These are phyloP conservation scores for Silybum marianum DNA, from an alignment of 129 eudicot genomes.

Conservation along the genomic window DNA sequence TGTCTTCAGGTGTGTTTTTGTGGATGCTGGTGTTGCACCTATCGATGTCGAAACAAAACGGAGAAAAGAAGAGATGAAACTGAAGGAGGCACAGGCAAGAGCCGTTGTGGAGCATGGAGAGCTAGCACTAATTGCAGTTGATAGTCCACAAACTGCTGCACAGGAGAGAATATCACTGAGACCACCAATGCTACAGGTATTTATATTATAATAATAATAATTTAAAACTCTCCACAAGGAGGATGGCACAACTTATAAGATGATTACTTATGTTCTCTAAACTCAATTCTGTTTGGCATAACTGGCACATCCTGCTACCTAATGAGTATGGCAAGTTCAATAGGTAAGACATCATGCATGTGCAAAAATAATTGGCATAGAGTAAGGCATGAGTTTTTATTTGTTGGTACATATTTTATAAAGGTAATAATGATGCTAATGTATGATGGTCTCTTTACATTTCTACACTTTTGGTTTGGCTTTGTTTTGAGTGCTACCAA, in stretches of 20 bases:
- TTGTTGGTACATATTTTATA: background rate
- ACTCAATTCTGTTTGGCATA: background rate
- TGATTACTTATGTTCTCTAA: background rate
- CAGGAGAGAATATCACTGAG: constrained; percentile 85
- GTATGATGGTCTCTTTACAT: background rate
- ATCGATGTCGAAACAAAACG: constrained; percentile 84
- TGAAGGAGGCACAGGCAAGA: constrained; percentile 74
- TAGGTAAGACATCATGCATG: constrained; percentile 10
- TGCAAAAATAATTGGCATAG: background rate
- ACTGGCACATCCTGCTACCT: constrained; percentile 5
- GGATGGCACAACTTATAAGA: constrained; percentile 15
- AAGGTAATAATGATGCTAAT: background rate
- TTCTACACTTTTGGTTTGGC: background rate
- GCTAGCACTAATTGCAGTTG: constrained; percentile 88
- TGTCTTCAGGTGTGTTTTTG: constrained; percentile 76
- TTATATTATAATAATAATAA: background rate
- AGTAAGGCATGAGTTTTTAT: background rate
- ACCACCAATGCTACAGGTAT: constrained; percentile 94
- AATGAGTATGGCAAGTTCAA: constrained; percentile 10
- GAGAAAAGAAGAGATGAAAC: constrained; percentile 86
- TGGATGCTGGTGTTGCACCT: constrained; percentile 96
- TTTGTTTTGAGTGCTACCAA: background rate
- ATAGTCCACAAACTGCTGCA: constrained; percentile 61
- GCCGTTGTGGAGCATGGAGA: constrained; percentile 95
- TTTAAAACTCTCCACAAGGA: background rate